Percentiles rank a stretch among this genome's conserved stretches.
These are phyloP conservation scores for Leccinum subgranulosum DNA, from an alignment of 768 basidiomycete genomes.

Conservation along the genomic window DNA sequence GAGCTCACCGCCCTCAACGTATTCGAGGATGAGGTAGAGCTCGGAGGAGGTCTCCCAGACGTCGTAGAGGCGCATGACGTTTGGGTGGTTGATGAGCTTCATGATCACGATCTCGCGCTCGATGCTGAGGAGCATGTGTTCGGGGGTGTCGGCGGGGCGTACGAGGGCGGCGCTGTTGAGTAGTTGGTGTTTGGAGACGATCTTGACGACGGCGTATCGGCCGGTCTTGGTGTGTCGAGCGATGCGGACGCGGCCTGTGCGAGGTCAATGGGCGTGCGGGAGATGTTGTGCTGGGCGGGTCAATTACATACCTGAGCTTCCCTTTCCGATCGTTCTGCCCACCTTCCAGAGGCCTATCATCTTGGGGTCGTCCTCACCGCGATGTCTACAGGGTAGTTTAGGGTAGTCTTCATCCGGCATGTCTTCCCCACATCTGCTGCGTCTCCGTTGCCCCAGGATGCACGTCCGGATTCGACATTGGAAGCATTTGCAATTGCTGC, in stretches of 20 bases:
- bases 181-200: conserved; percentile 73
- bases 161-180: conserved; percentile 54
- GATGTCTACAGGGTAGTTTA: conserved; percentile 29
- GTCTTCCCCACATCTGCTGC: conserved; percentile 82
- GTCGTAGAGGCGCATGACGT: conserved; percentile 91
- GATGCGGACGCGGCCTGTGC: conserved; percentile 81
- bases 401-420: conserved; percentile 30
- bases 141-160: conserved; percentile 67
- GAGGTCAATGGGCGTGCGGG: not conserved
- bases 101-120: conserved; percentile 96
- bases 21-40: conserved; percentile 90
- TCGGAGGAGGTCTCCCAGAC: conserved; percentile 94
- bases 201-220: conserved; percentile 92
- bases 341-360: conserved; percentile 82
- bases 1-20: conserved; percentile 91
- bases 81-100: conserved; percentile 95
- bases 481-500: conserved; percentile 96
- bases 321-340: conserved; percentile 79
- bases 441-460: conserved; percentile 80
- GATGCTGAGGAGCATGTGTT: conserved; percentile 74
- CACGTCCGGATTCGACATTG: conserved; percentile 87
- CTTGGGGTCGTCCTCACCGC: conserved; percentile 47
- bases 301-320: conserved; percentile 60
- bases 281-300: not conserved
- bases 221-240: conserved; percentile 86